Conservation (phyloP, 1,284 basidiomycete genomes). For the Phylloboletellus chloephorus region DNA sequence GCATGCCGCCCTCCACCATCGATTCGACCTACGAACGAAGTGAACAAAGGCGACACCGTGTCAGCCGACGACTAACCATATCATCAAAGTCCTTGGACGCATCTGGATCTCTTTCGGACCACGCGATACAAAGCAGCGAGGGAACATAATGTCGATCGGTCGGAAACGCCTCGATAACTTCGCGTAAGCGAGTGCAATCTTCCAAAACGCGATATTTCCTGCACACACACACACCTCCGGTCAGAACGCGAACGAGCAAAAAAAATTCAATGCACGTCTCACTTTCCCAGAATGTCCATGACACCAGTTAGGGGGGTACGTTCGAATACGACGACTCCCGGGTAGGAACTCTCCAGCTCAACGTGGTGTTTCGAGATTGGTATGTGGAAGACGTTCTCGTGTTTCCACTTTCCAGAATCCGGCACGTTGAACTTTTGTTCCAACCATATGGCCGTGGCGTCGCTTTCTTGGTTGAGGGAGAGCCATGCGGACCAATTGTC, state of each 20-base stretch:
- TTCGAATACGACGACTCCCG: constrained; percentile 68
- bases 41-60: constrained; percentile 2
- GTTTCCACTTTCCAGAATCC: constrained; percentile 53
- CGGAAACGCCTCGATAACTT: constrained; percentile 51
- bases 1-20: constrained; percentile 38
- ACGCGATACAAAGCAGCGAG: constrained; percentile 53
- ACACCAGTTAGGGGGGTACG: constrained; percentile 58
- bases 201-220: constrained; percentile 70
- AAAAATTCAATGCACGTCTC: constrained; percentile 14
- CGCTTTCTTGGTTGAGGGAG: constrained; percentile 64
- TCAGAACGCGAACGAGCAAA: constrained; percentile 8
- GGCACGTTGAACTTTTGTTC: constrained; percentile 68
- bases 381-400: constrained; percentile 55
- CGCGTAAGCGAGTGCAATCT: constrained; percentile 63
- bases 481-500: constrained; percentile 56
- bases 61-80: constrained; percentile 39
- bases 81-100: constrained; percentile 41
- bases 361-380: constrained; percentile 24
- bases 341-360: constrained; percentile 31
- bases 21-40: constrained; percentile 38
- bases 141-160: constrained; percentile 52
- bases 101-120: constrained; percentile 43
- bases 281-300: constrained; percentile 63
- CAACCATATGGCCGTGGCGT: constrained; percentile 72
- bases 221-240: neutral